Percentiles rank a stretch among this genome's conserved stretches.
phyloP scores from a whole-genome alignment of 1,284 basidiomycete species.

The Agaricales sp. region DNA sequence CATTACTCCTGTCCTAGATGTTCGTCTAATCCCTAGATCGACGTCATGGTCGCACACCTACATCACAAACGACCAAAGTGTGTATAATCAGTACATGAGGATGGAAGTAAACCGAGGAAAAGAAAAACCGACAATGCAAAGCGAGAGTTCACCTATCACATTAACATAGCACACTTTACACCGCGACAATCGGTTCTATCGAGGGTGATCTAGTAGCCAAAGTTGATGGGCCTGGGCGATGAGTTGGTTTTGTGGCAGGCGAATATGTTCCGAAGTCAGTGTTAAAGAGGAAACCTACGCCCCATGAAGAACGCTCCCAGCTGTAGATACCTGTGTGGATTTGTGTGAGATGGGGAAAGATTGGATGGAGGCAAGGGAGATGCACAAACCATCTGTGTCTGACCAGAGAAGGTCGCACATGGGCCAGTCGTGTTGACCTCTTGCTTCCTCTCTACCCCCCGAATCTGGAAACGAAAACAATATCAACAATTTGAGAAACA shows the following conservation, averaged over 20 bases:
- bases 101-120: too few relatives aligned
- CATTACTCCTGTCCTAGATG: constrained; percentile 87
- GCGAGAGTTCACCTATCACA: constrained; percentile 81
- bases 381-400: constrained; percentile 80
- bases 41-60: constrained; percentile 92
- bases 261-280: constrained; percentile 84
- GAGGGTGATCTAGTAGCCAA: too few relatives aligned
- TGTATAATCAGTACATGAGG: not conserved
- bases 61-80: constrained; percentile 9
- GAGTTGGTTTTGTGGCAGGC: constrained; percentile 91
- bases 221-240: constrained; percentile 97
- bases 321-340: constrained; percentile 74
- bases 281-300: constrained; percentile 94
- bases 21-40: constrained; percentile 87
- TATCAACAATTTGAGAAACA: too few relatives aligned
- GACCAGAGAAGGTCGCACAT: constrained; percentile 99
- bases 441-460: constrained; percentile 91
- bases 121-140: constrained; percentile 2
- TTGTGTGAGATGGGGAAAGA: constrained; percentile 3
- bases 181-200: constrained; percentile 97
- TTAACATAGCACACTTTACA: constrained; percentile 98
- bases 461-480: constrained; percentile 63
- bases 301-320: constrained; percentile 95
- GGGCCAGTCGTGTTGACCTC: constrained; percentile 98
- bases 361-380: constrained; percentile 6